Percentiles rank a stretch among this genome's conserved stretches.
phyloP scores from a whole-genome alignment of 2,329 filamentous ascomycete species.

The Colletotrichum nymphaeae region DNA sequence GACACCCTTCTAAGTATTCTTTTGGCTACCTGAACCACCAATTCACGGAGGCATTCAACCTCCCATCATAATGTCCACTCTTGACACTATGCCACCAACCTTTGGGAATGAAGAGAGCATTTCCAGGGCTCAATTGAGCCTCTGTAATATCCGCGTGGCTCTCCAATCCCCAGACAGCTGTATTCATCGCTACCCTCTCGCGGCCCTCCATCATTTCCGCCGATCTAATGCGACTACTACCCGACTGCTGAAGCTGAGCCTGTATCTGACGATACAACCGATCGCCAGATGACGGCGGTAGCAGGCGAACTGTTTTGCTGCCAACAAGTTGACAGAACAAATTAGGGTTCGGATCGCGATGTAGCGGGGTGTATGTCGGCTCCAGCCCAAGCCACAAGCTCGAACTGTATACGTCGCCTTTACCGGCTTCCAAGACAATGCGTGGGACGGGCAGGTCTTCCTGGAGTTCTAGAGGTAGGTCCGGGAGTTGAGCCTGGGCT shows the following conservation, averaged over 20 bases:
- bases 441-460: constrained; percentile 76
- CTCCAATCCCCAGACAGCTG: constrained; percentile 73
- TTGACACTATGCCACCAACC: constrained; percentile 61
- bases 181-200: constrained; percentile 75
- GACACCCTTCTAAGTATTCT: not conserved
- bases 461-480: constrained; percentile 73
- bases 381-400: constrained; percentile 90
- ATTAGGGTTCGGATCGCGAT: constrained; percentile 95
- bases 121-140: constrained; percentile 70
- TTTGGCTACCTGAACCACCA: constrained; percentile 57
- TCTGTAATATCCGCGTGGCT: constrained; percentile 56
- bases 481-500: constrained; percentile 79
- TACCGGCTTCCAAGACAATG: constrained; percentile 72
- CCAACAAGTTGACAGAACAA: constrained; percentile 86
- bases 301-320: constrained; percentile 77
- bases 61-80: constrained; percentile 47
- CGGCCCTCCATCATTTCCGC: constrained; percentile 91
- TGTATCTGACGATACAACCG: constrained; percentile 70
- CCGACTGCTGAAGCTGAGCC: constrained; percentile 48
- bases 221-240: constrained; percentile 70
- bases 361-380: constrained; percentile 89
- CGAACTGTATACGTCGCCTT: constrained; percentile 86
- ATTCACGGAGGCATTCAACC: constrained; percentile 55
- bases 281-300: constrained; percentile 73
- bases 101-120: constrained; percentile 81